Evolutionary conservation across 1,284 basidiomycete genomes (phyloP), one percentile per base, ranked within the genome.

Genomic region (Cryptococcus maquisensis): DNA sequence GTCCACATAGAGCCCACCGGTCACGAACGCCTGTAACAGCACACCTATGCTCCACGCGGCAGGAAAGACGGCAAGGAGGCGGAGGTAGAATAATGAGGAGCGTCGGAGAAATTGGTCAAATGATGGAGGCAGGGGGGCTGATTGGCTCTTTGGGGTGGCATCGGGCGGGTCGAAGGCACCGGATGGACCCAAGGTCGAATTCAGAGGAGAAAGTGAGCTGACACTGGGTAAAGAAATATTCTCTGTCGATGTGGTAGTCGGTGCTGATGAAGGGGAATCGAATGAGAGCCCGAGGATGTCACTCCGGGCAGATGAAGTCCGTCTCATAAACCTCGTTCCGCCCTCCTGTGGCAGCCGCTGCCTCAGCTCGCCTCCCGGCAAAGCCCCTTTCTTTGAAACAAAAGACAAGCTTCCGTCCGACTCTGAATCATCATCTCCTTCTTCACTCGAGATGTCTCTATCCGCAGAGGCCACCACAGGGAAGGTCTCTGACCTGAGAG

Each of bases 401-500:
- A 74, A 74, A 1, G 65, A 62, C 10, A 74, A 42, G 3, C 63
- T 66, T 6, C 65, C 72, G 15, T 56, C 55, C 35, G 59, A 62
- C 26, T 69, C 67, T 20, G 65, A 61, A 48, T 72, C 71, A 54
- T 72, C 72, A 54, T 74, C 72, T 6, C 66, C 72, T 51, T 72
- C 72, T 54, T 72, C 72, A 44, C 67, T 67, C 12, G 63, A 61
- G 52, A 67, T 56, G 6, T 61, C 62, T 9, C 65, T 68, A 3
- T 58, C 21, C 41, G 20, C 42, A 37, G n/a, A 18, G 18, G 43
- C 32, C 26, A 26, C 15, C 23, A 44, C 24, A 44, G 43, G 15
- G 24, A 26, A 20, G 10, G 28, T 10, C 28, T 32, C 28, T 32
- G n/a, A 41, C 48, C 2, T 48, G 38, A 5, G 57, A 52, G 28